A percentile compares a stretch with the other conserved stretches of the same genome.
phyloP scores from a whole-genome alignment of 495 filamentous ascomycete genomes.

The Poronia punctata region DNA sequence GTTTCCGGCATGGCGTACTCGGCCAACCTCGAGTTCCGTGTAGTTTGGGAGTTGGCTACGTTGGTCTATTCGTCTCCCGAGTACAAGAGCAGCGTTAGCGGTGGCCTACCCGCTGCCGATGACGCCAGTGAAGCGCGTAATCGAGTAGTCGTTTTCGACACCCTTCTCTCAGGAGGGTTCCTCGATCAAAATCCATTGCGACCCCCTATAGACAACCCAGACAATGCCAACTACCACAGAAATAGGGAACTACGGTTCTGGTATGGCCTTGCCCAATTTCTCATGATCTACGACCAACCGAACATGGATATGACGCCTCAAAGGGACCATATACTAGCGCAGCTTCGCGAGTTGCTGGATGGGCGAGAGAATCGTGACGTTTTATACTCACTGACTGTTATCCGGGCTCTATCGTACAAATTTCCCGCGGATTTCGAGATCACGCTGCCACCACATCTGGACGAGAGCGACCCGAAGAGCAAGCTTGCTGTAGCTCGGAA shows the following conservation, averaged over 20 bases:
- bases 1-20: conserved; percentile 55
- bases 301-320: conserved; percentile 45
- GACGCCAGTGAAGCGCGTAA: conserved; percentile 54
- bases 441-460: conserved; percentile 52
- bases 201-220: conserved; percentile 29
- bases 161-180: conserved; percentile 61
- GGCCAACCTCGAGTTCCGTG: conserved; percentile 58
- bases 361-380: conserved; percentile 85
- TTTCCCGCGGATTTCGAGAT: conserved; percentile 57
- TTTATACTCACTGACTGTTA: conserved; percentile 79
- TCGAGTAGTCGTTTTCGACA: conserved; percentile 67
- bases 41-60: conserved; percentile 61
- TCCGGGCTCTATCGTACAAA: conserved; percentile 63
- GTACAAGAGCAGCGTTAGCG: conserved; percentile 22
- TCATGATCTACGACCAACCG: conserved; percentile 52
- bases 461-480: conserved; percentile 62
- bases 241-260: conserved; percentile 72
- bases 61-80: conserved; percentile 30
- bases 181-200: conserved; percentile 53
- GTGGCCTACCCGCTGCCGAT: conserved; percentile 31
- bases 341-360: conserved; percentile 62
- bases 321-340: conserved; percentile 56
- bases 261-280: conserved; percentile 63
- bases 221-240: conserved; percentile 45
- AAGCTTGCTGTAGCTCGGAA: conserved; percentile 74